phyloP scores from a whole-genome alignment of 179 eudicot genomes.

The Vitellaria paradoxa region DNA sequence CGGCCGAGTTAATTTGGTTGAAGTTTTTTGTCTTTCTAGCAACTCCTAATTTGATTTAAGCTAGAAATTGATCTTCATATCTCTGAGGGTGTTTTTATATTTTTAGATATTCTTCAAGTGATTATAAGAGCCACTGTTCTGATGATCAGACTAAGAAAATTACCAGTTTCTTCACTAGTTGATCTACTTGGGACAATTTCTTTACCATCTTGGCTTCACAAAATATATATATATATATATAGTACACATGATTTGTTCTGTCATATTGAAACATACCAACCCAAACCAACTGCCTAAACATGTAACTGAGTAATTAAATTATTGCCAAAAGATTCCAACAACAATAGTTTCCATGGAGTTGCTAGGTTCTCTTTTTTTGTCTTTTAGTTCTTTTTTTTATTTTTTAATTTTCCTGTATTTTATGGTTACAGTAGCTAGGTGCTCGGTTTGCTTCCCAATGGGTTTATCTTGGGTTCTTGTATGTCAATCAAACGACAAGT shows the following conservation, averaged over 20 bases:
- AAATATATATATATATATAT: no score
- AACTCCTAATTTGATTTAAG: neutral
- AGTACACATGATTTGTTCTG: neutral
- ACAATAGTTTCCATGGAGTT: no score
- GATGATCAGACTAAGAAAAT: neutral
- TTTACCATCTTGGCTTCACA: neutral
- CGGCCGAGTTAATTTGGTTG: slow-evolving; percentile 9
- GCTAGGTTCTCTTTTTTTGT: no score
- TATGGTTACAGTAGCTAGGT: neutral
- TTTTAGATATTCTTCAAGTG: neutral
- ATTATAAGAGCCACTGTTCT: neutral
- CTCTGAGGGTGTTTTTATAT: neutral
- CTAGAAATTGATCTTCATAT: neutral
- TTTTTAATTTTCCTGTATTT: no score
- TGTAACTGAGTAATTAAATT: no score
- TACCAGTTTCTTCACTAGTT: neutral
- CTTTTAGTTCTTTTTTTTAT: no score
- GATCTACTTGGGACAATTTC: slow-evolving; percentile 3
- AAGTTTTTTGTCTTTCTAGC: neutral
- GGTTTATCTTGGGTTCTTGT: neutral
- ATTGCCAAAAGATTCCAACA: no score
- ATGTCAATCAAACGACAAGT: neutral
- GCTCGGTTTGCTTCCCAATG: neutral
- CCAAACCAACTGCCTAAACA: no score
- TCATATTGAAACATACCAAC: neutral